A percentile compares a stretch with the other conserved stretches of the same genome.
Evolutionary conservation across 805 yeast species (phyloP).

Genomic region (Zygotorulaspora sp.): DNA sequence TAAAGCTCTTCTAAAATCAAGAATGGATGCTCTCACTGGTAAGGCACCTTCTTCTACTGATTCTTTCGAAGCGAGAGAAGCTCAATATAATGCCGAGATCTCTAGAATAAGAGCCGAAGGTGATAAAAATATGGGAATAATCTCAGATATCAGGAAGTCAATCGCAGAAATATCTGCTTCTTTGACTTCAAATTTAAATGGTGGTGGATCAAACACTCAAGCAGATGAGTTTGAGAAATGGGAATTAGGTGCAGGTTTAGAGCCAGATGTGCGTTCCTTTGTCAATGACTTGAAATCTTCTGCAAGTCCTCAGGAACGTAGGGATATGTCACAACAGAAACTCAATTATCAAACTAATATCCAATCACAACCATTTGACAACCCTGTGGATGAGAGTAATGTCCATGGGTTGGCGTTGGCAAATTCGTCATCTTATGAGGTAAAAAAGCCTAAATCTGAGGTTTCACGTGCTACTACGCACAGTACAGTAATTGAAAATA

Average conservation of each 20-base stretch:
- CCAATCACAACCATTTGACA: neutral
- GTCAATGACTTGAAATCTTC: constrained; percentile 46
- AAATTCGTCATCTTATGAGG: too few species aligned
- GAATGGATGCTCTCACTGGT: constrained; percentile 93
- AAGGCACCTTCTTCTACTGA: constrained; percentile 45
- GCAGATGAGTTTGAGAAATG: constrained; percentile 60
- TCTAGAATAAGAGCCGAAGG: constrained; percentile 50
- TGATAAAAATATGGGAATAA: constrained; percentile 51
- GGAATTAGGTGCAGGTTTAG: constrained; percentile 78
- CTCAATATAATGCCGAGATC: constrained; percentile 46
- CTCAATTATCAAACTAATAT: neutral
- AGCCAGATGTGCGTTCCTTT: constrained; percentile 59
- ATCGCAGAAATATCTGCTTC: constrained; percentile 54
- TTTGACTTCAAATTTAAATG: constrained; percentile 34
- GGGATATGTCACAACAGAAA: neutral
- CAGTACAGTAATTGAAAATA: neutral
- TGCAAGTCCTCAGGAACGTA: neutral
- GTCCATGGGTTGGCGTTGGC: too few species aligned
- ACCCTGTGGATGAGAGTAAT: neutral
- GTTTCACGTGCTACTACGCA: neutral
- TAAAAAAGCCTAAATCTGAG: neutral
- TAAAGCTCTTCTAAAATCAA: constrained; percentile 70
- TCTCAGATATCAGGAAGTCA: constrained; percentile 67
- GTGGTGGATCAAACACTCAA: constrained; percentile 30
- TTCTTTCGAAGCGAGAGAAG: constrained; percentile 35